phyloP scores from a whole-genome alignment of 176 grass and related monocot species.

The Tillandsia fasciculata region DNA sequence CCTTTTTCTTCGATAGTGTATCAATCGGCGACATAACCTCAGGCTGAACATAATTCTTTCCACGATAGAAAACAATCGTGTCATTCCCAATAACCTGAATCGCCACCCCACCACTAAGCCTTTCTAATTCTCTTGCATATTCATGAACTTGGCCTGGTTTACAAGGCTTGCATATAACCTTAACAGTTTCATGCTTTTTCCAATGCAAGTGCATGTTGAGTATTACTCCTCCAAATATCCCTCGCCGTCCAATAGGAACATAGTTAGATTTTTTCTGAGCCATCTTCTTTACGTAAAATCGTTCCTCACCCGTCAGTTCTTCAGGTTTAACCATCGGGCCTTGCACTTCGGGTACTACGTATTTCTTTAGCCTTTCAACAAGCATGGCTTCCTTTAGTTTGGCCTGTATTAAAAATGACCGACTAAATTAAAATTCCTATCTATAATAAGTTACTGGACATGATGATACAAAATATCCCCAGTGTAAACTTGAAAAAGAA shows the following conservation, averaged over 20 bases:
- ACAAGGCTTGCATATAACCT: constrained; percentile 85
- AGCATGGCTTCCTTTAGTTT: constrained; percentile 76
- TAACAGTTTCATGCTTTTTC: constrained; percentile 95
- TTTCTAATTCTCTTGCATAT: constrained; percentile 67
- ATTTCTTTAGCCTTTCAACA: constrained; percentile 74
- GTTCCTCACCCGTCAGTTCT: constrained; percentile 59
- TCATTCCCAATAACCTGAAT: constrained; percentile 62
- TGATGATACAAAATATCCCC: no score
- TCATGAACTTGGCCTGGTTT: constrained; percentile 80
- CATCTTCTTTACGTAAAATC: constrained; percentile 81
- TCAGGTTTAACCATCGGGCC: constrained; percentile 51
- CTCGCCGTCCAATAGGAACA: constrained; percentile 77
- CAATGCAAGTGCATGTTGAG: constrained; percentile 98
- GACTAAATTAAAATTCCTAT: not conserved
- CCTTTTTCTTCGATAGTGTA: constrained; percentile 93
- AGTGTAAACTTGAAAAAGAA: no score
- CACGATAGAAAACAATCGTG: constrained; percentile 79
- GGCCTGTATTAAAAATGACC: constrained; percentile 40
- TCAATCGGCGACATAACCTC: constrained; percentile 90
- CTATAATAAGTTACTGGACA: not conserved
- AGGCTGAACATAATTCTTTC: constrained; percentile 84
- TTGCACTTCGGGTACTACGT: constrained; percentile 54
- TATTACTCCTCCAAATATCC: constrained; percentile 84
- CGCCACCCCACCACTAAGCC: constrained; percentile 65
- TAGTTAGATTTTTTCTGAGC: constrained; percentile 92